phyloP scores from a whole-genome alignment of 78 protist genomes.

The Dictyostelium citrinum region DNA sequence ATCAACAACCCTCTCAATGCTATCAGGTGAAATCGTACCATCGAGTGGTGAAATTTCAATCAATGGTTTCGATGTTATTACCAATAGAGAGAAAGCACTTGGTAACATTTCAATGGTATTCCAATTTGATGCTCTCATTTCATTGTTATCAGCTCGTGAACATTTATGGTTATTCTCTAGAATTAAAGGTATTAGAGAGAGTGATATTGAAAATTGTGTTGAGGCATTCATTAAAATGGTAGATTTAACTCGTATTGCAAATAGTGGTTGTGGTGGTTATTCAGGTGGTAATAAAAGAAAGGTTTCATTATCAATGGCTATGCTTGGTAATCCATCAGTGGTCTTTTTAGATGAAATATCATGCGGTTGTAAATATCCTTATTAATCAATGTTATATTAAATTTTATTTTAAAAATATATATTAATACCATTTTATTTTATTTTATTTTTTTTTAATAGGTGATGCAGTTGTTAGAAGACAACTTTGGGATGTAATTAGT shows the following conservation, averaged over 20 bases:
- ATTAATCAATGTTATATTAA: no score
- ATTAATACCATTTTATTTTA: background rate
- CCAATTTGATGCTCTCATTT: slow-evolving; percentile 63
- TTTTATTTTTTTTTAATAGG: slow-evolving; percentile 10
- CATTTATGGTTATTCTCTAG: slow-evolving; percentile 41
- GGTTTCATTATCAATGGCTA: slow-evolving; percentile 87
- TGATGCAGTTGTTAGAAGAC: slow-evolving; percentile 69
- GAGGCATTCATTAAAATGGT: slow-evolving; percentile 36
- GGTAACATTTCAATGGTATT: slow-evolving; percentile 6
- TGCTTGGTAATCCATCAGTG: slow-evolving; percentile 81
- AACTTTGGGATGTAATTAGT: slow-evolving; percentile 55
- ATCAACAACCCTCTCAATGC: slow-evolving; percentile 89
- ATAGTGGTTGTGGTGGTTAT: slow-evolving; percentile 32
- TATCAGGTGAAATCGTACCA: slow-evolving; percentile 89
- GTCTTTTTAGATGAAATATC: slow-evolving; percentile 35
- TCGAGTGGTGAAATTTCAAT: slow-evolving; percentile 86
- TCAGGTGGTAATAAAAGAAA: slow-evolving; percentile 92
- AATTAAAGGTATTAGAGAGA: slow-evolving; percentile 56
- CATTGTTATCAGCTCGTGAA: slow-evolving; percentile 39
- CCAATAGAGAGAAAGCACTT: slow-evolving; percentile 13
- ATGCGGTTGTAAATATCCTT: background rate
- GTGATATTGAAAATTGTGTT: background rate
- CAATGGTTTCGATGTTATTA: slow-evolving; percentile 68
- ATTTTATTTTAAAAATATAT: no score
- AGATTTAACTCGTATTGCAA: slow-evolving; percentile 25